These are phyloP conservation scores for Liriodendron chinense DNA, from an alignment of 164 flowering plant species.

Conservation along the genomic window DNA sequence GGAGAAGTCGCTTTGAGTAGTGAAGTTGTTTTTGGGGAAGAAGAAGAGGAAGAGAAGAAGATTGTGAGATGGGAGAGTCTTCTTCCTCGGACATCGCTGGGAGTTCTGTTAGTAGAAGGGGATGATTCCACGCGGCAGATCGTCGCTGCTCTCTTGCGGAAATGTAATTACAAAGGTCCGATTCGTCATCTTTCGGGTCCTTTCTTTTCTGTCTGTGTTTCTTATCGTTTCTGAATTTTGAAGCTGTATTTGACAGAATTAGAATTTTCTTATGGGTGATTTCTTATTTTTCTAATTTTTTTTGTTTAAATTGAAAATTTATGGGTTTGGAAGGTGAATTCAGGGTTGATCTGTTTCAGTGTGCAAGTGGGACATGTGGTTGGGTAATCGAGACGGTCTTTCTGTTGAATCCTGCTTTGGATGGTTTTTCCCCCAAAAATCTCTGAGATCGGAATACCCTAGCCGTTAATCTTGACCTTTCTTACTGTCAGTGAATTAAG, in stretches of 20 bases:
- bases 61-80: constrained; percentile 60
- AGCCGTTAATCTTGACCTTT: too few species aligned
- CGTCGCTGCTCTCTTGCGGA: constrained; percentile 72
- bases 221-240: background rate
- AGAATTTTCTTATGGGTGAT: background rate
- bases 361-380: too few species aligned
- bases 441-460: too few species aligned
- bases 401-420: too few species aligned
- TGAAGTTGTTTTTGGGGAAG: constrained; percentile 7
- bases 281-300: background rate
- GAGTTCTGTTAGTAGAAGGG: constrained; percentile 77
- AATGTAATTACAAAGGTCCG: constrained; percentile 76
- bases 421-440: too few species aligned
- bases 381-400: too few species aligned
- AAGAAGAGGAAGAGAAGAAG: constrained; percentile 13
- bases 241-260: background rate
- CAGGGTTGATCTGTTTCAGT: too few species aligned
- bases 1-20: constrained; percentile 1
- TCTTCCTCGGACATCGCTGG: constrained; percentile 46
- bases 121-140: constrained; percentile 89
- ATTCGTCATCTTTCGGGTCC: background rate
- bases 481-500: too few species aligned
- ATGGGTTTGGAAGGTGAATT: too few species aligned
- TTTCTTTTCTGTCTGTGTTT: background rate
- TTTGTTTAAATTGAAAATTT: too few species aligned